Base-by-base conservation (phyloP, 768 basidiomycete genomes). In the Termitomyces titanicus region DNA sequence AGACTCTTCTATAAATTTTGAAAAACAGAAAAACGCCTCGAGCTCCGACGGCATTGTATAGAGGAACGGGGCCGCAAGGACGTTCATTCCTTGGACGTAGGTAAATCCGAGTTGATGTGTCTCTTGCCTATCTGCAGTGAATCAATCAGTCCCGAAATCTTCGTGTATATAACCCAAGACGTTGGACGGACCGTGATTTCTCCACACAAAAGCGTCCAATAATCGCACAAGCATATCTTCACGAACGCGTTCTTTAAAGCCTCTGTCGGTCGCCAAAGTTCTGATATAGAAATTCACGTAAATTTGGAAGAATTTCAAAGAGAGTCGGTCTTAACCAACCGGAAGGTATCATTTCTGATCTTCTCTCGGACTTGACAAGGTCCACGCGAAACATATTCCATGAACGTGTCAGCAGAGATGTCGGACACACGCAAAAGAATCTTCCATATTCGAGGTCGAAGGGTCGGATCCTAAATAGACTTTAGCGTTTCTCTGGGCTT, bases 51-150 rank as follows among this genome's bases (percentile, higher is more conserved):
- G 95, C 85, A 98, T 91, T 11, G 91, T 93, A 67, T 97, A 99
- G 27, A 99, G 79, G 70, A 98, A 99, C 0, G 97, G 97, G 2
- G 97, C 97, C 20, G 95, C 94, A 34, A 99, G 85, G 46, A 98
- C 97, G 68, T 99, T 99, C 94, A 97, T 98, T 29, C 97, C 97
- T 72, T 99, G 96, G 9, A 99, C 95, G 64, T 98, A 99, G 29
- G 92, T 94, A 71, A 98, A 97, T 9, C 84, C 91, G 39, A 92
- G 79, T 54, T 85, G 85, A n/a, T 89, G 82, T 0, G 75, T 77
- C 63, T 92, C 89, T 70, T 88, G 86, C 59, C 84, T 78, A 64
- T 93, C 91, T 93, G 61, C 10, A 37, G 34, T 24, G 22, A n/a
- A 24, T 29, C 35, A 4, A 13, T 31, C 13, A 50, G 49, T 35